Evolutionary conservation across 352 stramenopile species (phyloP).

Genomic region (Poterioochromonas sp.): DNA sequence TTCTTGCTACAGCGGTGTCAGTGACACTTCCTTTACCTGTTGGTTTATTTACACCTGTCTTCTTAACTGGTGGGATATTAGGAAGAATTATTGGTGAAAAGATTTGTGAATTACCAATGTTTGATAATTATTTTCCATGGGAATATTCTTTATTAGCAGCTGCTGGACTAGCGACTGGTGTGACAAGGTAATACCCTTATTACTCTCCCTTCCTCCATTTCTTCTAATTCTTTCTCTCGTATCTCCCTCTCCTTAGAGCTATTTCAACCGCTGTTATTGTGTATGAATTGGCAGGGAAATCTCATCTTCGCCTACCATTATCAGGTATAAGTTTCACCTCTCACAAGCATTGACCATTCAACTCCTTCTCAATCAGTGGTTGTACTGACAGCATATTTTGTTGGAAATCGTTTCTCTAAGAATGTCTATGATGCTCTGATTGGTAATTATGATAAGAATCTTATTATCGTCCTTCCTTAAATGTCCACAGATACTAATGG

Average conservation of each 20-base stretch:
- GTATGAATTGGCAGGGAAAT: slow-evolving; percentile 77
- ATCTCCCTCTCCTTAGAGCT: not conserved
- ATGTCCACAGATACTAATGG: slow-evolving; percentile 53
- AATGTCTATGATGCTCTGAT: slow-evolving; percentile 79
- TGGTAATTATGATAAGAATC: not conserved
- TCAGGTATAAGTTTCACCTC: slow-evolving; percentile 47
- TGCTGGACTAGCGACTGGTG: slow-evolving; percentile 72
- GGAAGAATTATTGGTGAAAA: slow-evolving; percentile 66
- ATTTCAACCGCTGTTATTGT: slow-evolving; percentile 75
- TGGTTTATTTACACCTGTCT: slow-evolving; percentile 78
- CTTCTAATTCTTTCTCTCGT: not conserved
- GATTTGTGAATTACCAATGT: not conserved
- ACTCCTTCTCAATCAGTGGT: slow-evolving; percentile 70
- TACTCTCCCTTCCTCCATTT: not conserved
- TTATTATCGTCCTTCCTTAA: not conserved
- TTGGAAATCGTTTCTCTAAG: slow-evolving; percentile 72
- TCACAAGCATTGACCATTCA: slow-evolving; percentile 85
- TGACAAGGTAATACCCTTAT: slow-evolving; percentile 59
- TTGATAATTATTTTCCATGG: slow-evolving; percentile 55
- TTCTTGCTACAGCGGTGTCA: slow-evolving; percentile 62
- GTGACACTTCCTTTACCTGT: slow-evolving; percentile 70
- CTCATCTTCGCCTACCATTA: slow-evolving; percentile 68
- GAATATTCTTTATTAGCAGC: slow-evolving; percentile 82
- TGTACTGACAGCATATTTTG: slow-evolving; percentile 76
- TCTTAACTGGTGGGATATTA: slow-evolving; percentile 69